Conservation (phyloP, 169 alveolate species). For the Eimeria falciformis region DNA sequence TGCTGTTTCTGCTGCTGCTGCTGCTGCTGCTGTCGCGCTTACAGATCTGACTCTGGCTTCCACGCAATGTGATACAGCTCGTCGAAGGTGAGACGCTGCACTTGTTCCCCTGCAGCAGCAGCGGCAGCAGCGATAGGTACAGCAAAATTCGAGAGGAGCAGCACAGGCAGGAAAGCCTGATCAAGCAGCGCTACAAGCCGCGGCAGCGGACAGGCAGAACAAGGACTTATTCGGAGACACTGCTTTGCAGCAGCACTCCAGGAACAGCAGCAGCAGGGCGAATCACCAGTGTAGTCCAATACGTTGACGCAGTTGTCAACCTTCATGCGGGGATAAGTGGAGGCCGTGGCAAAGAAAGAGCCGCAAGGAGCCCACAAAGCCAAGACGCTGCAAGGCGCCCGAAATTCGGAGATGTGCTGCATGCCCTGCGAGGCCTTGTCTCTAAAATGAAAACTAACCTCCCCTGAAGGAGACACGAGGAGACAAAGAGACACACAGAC, state of each 20-base stretch:
- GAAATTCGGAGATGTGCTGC: conserved; percentile 44
- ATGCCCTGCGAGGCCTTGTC: conserved; percentile 61
- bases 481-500: not conserved
- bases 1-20: conserved; percentile 18
- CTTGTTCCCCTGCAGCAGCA: conserved; percentile 65
- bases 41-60: conserved; percentile 75
- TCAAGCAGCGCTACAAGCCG: not conserved
- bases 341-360: conserved; percentile 57
- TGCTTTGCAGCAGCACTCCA: not conserved
- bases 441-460: conserved; percentile 56
- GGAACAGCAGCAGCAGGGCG: not conserved
- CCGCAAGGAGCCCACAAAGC: conserved; percentile 77
- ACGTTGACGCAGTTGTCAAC: conserved; percentile 72
- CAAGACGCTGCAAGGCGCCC: conserved; percentile 71
- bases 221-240: not conserved
- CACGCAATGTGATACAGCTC: conserved; percentile 70
- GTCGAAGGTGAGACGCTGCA: conserved; percentile 50
- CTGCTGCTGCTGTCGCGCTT: conserved; percentile 34
- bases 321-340: conserved; percentile 71
- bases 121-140: not conserved
- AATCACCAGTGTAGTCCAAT: conserved; percentile 56
- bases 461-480: conserved; percentile 55
- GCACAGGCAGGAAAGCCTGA: not conserved
- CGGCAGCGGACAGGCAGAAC: not conserved
- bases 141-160: not conserved